A percentile compares a stretch with the other conserved stretches of the same genome.
Evolutionary conservation across 306 rosid genomes (phyloP).

Genomic region (apple (Malus domestica)): DNA sequence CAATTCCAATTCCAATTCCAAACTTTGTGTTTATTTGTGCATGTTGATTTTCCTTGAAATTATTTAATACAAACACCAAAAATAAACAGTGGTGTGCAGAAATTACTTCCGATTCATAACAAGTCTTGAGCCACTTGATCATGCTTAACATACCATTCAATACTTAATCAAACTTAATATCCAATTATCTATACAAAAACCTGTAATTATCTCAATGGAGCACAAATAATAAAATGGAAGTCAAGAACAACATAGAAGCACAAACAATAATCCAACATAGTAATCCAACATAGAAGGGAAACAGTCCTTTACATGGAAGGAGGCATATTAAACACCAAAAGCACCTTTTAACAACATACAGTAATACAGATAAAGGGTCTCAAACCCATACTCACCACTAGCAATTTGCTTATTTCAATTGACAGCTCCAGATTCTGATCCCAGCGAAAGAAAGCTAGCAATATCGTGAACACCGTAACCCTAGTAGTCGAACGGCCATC

Average conservation of each 20-base stretch:
- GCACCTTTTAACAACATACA: slow-evolving; percentile 8
- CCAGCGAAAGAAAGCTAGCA: slow-evolving; percentile 4
- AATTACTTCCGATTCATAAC: no score
- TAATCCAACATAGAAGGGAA: neutral
- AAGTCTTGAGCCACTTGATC: no score
- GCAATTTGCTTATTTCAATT: slow-evolving; percentile 13
- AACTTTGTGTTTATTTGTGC: no score
- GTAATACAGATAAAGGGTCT: neutral
- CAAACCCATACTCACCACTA: slow-evolving; percentile 5
- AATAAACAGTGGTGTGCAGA: no score
- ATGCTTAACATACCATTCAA: neutral
- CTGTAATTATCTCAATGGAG: no score
- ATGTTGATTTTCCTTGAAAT: no score
- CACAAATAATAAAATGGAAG: neutral
- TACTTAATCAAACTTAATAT: neutral
- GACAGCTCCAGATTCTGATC: slow-evolving; percentile 1
- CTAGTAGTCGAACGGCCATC: slow-evolving; percentile 56
- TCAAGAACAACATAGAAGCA: neutral
- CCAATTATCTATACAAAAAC: neutral
- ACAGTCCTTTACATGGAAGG: slow-evolving; percentile 14
- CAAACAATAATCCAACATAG: neutral
- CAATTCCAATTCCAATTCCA: no score
- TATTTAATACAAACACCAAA: no score
- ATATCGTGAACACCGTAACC: neutral
- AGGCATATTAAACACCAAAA: neutral